A percentile compares a stretch with the other conserved stretches of the same genome.
phyloP scores from a whole-genome alignment of 1,139 yeast species.

The Pichia sp. region DNA sequence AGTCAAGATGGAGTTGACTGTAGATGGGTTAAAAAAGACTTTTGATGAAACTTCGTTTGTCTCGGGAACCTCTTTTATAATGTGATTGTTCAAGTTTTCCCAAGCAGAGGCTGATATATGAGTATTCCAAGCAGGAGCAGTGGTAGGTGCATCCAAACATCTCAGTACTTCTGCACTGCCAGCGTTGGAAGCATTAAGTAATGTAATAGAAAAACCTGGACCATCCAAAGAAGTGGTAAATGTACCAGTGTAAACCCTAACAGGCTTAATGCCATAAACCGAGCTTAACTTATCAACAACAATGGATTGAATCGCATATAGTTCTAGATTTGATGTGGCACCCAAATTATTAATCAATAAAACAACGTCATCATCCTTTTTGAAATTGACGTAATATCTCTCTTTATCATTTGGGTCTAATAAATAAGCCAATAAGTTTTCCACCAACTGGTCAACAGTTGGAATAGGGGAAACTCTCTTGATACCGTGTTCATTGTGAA shows the following conservation, averaged over 20 bases:
- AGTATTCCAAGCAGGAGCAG: slow-evolving; percentile 76
- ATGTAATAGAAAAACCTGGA: slow-evolving; percentile 82
- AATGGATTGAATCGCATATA: slow-evolving; percentile 53
- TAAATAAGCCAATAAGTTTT: slow-evolving; percentile 43
- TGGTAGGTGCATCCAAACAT: slow-evolving; percentile 59
- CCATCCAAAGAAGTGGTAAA: slow-evolving; percentile 83
- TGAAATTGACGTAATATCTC: slow-evolving; percentile 64
- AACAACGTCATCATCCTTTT: slow-evolving; percentile 53
- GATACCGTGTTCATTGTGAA: slow-evolving; percentile 90
- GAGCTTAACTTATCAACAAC: slow-evolving; percentile 35
- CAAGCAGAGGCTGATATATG: slow-evolving; percentile 27
- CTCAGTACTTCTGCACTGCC: slow-evolving; percentile 33
- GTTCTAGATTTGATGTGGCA: slow-evolving; percentile 72
- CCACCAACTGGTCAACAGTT: slow-evolving; percentile 45
- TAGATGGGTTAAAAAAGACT: slow-evolving; percentile 34
- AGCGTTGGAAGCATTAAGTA: slow-evolving; percentile 55
- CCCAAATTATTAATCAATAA: slow-evolving; percentile 75
- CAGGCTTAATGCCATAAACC: slow-evolving; percentile 52
- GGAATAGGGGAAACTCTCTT: slow-evolving; percentile 68
- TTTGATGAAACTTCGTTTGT: slow-evolving; percentile 24
- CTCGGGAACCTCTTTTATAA: slow-evolving; percentile 27
- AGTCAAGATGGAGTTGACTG: slow-evolving; percentile 33
- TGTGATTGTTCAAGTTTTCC: slow-evolving; percentile 29
- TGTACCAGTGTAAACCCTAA: slow-evolving; percentile 60
- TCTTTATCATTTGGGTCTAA: slow-evolving; percentile 53